Percentiles rank a stretch among this genome's conserved stretches.
Evolutionary conservation across 2,329 filamentous ascomycete genomes (phyloP).

Genomic region (Pyrenophora graminea): DNA sequence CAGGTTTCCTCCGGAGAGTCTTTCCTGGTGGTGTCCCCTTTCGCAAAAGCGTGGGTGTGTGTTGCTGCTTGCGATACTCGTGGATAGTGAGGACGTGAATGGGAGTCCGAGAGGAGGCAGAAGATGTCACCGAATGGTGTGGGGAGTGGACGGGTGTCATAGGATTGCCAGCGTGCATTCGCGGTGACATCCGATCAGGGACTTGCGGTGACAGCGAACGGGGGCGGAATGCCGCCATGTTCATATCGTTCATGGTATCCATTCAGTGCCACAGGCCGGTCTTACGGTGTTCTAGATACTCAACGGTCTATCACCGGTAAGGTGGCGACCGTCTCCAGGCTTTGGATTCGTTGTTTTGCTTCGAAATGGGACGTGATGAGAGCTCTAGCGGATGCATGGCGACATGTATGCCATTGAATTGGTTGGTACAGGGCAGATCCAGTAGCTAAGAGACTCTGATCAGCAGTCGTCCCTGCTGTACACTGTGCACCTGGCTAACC

Average conservation of each 20-base stretch:
- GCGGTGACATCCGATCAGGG: conserved; percentile 23
- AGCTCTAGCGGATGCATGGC: conserved; percentile 24
- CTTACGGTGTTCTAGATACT: neutral
- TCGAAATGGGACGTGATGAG: conserved; percentile 12
- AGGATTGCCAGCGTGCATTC: conserved; percentile 21
- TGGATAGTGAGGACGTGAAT: conserved; percentile 45
- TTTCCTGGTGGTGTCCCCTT: conserved; percentile 37
- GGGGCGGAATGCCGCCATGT: conserved; percentile 27
- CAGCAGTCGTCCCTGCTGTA: neutral
- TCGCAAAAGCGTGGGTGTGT: conserved; percentile 34
- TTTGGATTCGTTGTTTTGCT: conserved; percentile 12
- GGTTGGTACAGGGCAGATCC: neutral
- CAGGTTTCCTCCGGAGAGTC: conserved; percentile 45
- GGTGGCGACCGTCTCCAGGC: neutral
- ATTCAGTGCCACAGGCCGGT: neutral
- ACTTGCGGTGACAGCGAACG: conserved; percentile 33
- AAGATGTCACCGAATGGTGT: conserved; percentile 42
- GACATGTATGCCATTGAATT: conserved; percentile 12
- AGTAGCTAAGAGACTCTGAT: neutral
- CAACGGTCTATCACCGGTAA: conserved; percentile 1
- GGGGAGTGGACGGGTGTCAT: conserved; percentile 45
- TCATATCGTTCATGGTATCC: conserved; percentile 5
- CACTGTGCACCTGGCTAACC: neutral
- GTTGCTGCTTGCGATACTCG: conserved; percentile 47
- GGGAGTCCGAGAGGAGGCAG: conserved; percentile 38